Percentiles rank a stretch among this genome's conserved stretches.
Conservation (phyloP, 495 filamentous ascomycete species). For the Aspergillus heteromorphus region DNA sequence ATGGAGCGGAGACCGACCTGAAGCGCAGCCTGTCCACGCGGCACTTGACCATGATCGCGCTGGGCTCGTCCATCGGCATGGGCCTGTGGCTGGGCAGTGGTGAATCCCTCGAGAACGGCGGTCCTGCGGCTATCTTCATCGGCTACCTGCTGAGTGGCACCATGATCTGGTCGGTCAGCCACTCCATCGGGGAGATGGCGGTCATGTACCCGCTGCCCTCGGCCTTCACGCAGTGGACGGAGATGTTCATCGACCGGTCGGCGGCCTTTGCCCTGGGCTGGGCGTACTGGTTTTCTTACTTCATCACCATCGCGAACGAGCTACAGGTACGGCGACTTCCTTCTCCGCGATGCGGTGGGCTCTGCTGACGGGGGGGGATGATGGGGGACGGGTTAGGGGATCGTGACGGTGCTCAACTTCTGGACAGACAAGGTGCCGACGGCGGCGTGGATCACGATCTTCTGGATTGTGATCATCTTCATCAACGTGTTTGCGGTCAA, state of each 20-base stretch:
- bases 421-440: constrained; percentile 45
- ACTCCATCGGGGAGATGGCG: constrained; percentile 42
- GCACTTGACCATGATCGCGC: constrained; percentile 30
- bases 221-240: constrained; percentile 42
- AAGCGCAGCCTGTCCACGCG: constrained; percentile 24
- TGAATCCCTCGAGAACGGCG: constrained; percentile 20
- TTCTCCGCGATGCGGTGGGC: too few relatives aligned
- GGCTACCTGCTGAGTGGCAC: constrained; percentile 36
- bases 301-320: constrained; percentile 43
- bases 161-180: constrained; percentile 31
- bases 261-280: constrained; percentile 48
- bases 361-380: background rate
- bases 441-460: constrained; percentile 44
- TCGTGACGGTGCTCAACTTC: constrained; percentile 54
- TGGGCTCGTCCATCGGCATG: constrained; percentile 31
- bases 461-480: constrained; percentile 37
- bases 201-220: constrained; percentile 53
- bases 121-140: constrained; percentile 40
- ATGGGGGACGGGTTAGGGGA: constrained; percentile 20
- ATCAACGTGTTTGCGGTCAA: constrained; percentile 43
- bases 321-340: too few relatives aligned
- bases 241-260: constrained; percentile 43
- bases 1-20: constrained; percentile 25
- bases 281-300: constrained; percentile 45
- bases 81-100: constrained; percentile 23